Evolutionary conservation across 495 filamentous ascomycete genomes (phyloP), one percentile per base, ranked within the genome.

Genomic region (Penicillium desertorum): DNA sequence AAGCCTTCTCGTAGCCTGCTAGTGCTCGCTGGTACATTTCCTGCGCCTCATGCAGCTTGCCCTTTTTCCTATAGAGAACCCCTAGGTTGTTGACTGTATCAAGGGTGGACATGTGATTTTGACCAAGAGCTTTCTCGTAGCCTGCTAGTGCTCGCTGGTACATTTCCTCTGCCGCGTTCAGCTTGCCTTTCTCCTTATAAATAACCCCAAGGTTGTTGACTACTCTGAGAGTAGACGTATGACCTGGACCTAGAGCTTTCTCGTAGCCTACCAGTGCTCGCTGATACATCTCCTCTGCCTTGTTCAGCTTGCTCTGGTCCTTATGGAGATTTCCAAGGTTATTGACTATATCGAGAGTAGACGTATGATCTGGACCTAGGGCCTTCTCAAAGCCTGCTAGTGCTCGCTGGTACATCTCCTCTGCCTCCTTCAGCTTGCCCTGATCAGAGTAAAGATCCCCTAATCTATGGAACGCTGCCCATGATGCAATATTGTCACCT

Each of bases 231-330:
- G 72, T 77, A 20, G 64, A 70, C 27, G 49, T 64, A 51, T 73
- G 61, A 61, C 70, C 54, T 61, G 66, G 55, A 56, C 62, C 46
- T 0, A 54, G 58, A 60, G 69, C 50, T 62, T 73, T 75, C 62
- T 78, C 64, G 1, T 55, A n/a, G 20, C 66, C 70, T 57, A 17
- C 52, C 22, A 73, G 58, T 58, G 63, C 63, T 54, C 59, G 62
- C 53, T 61, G 51, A 55, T 70, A 73, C 68, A 77, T 69, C 59
- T 54, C 36, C 51, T 76, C 71, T 55, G 75, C 72, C 57, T 75
- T 60, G 5, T 58, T 47, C 25, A 70, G 50, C 58, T 68, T 72
- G 34, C 69, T 66, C 50, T 22, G 22, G 2, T 22, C 22, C 1
- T 1, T 1, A 2, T 22, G 2, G 2, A 22, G 22, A 22, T 22